Base-by-base conservation (phyloP, 2,329 filamentous ascomycete genomes). In the Exserohilum turcica region DNA sequence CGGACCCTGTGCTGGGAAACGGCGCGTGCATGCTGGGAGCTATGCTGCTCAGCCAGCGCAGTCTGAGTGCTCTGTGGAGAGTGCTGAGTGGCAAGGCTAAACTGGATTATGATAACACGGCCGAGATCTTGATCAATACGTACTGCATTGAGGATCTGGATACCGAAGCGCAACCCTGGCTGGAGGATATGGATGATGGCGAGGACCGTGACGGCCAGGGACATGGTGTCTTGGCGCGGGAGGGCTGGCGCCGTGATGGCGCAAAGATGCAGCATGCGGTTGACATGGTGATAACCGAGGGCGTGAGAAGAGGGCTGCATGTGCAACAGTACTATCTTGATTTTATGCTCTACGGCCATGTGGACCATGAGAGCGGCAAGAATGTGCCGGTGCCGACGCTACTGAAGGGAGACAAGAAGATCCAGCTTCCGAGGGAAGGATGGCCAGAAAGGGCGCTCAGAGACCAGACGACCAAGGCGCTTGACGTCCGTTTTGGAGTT, bases 261-360 rank as follows among this genome's bases (percentile, higher is more conserved):
- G 79, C 86, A 70, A 73, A 87, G 28, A 72, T 90, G 18, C 51
- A 61, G 12, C 56, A 57, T 31, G 63, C 63, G 6, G 50, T 71
- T 7, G 65, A 72, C 45, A 55, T 71, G 57, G 45, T 74, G 7
- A 73, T 84, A 36, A 65, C 77, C 10, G 88, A 91, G 65, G 75
- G 80, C 0, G 70, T 81, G 0, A 74, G 79, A 13, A 75, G 88
- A 13, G 68, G 77, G 0, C 66, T 89, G 29, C 58, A 78, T 18
- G 68, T 90, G n/a, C 77, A 86, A 48, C 56, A 76, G 10, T 78
- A 82, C 61, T 76, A 86, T 40, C 62, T 80, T 12, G 76, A 80
- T 52, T 86, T 89, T 79, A 77, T 86, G 60, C 56, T 83, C 13
- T 90, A 83, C 78, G 88, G 89, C 0, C 82, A 82, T 65, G 74